Base-by-base conservation (phyloP, 108 stramenopile species). In the Skeletonema marinoi region DNA sequence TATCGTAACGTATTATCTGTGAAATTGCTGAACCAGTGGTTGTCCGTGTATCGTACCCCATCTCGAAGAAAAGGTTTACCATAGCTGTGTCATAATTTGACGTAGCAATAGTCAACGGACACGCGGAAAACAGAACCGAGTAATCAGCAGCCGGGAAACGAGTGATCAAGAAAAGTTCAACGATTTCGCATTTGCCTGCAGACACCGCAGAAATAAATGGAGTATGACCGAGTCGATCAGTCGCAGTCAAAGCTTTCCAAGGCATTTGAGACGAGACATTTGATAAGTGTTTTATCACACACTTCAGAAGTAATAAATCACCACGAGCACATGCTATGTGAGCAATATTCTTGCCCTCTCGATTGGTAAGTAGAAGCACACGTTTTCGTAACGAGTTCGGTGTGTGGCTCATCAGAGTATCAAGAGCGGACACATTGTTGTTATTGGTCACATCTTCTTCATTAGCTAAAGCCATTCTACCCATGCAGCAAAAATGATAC, bases 201-300 rank as follows among this genome's bases (percentile, higher is more conserved):
- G 65, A 70, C 10, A 94, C 84, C 5, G 93, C 93, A 51, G 87
- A 64, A 63, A 89, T 66, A 16, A 94, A 75, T 19, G 90, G 89
- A 31, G 87, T 85, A 50, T 86, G 78, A 3, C 58, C 31, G 19
- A 74, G 17, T 11, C 44, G 32, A 69, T 94, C 89, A 61, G 80
- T 79, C 32, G 80, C 71, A 29, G 71, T 62, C 30, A 94, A 71
- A 2, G 89, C 61, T 64, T 91, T 92, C 56, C 69, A 72, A 6
- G 54, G 54, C 25, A 56, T 25, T 56, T 56, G 54, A 25, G 54
- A 56, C 9, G 54, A 56, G 25, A 56, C 25, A 56, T 8, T 56
- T 8, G 54, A 56, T 29, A 56, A 56, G 25, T 60, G 62, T 11
- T 62, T 50, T 10, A 92, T 68, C 64, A 94, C 78, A 12, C 68